These are phyloP conservation scores for Ogataea philodendri DNA, from an alignment of 805 yeast genomes.

Conservation along the genomic window DNA sequence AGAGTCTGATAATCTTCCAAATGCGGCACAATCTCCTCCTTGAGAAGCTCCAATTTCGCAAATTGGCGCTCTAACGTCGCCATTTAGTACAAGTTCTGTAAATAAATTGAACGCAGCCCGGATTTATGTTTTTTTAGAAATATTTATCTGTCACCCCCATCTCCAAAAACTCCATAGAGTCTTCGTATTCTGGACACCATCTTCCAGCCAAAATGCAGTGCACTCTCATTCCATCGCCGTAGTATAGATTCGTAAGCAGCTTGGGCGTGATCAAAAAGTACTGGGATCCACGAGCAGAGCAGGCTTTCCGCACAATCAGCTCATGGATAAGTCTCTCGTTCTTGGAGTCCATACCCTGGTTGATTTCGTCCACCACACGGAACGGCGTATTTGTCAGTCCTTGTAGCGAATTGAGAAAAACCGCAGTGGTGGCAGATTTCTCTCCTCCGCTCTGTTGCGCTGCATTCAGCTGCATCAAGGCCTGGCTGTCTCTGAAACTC, in stretches of 20 bases:
- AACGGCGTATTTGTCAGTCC: conserved; percentile 87
- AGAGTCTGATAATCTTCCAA: conserved; percentile 20
- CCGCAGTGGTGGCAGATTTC: conserved; percentile 90
- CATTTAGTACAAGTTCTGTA: neutral
- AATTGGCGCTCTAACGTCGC: conserved; percentile 19
- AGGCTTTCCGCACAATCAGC: conserved; percentile 81
- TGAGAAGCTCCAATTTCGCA: conserved; percentile 18
- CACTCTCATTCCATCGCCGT: conserved; percentile 75
- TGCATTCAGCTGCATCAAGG: conserved; percentile 70
- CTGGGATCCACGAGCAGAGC: conserved; percentile 57
- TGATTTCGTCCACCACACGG: conserved; percentile 94
- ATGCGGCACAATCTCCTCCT: conserved; percentile 18
- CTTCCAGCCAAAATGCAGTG: conserved; percentile 74
- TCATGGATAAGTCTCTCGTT: conserved; percentile 87
- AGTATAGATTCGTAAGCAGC: conserved; percentile 70
- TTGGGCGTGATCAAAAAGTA: conserved; percentile 94
- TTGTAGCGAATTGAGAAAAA: conserved; percentile 87
- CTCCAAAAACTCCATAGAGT: conserved; percentile 27
- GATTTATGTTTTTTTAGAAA: conserved; percentile 9
- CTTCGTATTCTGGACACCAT: conserved; percentile 27
- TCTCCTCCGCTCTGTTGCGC: conserved; percentile 97
- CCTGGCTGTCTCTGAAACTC: conserved; percentile 76
- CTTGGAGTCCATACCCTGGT: conserved; percentile 97
- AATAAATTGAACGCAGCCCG: conserved; percentile 1
- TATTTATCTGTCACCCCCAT: conserved; percentile 32